phyloP scores from a whole-genome alignment of 2,329 filamentous ascomycete species.

The Penicillium sp. region DNA sequence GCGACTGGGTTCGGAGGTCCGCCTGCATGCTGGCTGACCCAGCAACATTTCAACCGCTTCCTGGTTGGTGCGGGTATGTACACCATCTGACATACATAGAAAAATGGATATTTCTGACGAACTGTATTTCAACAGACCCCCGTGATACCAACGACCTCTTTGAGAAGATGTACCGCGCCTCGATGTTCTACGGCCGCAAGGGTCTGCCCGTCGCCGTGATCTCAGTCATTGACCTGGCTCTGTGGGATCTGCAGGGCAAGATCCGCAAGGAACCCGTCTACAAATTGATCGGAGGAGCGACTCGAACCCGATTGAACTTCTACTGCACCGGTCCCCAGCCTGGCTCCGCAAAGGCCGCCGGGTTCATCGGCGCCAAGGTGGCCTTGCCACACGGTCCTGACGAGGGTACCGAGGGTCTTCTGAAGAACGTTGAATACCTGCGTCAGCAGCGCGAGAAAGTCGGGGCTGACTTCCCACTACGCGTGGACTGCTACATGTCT shows the following conservation, averaged over 20 bases:
- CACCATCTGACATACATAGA: background rate
- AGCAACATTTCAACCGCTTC: constrained; percentile 92
- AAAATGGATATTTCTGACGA: background rate
- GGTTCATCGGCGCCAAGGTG: constrained; percentile 89
- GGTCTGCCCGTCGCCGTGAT: constrained; percentile 87
- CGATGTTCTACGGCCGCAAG: constrained; percentile 96
- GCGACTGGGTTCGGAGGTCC: constrained; percentile 93
- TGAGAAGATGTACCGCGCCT: constrained; percentile 93
- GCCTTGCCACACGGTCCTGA: constrained; percentile 86
- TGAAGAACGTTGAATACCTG: constrained; percentile 88
- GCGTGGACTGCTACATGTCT: constrained; percentile 98
- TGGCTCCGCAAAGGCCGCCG: constrained; percentile 74
- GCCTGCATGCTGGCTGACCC: constrained; percentile 89
- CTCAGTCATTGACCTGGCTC: constrained; percentile 86
- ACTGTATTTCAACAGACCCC: constrained; percentile 58
- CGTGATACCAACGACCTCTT: constrained; percentile 89
- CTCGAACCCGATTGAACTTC: constrained; percentile 77
- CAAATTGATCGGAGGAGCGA: constrained; percentile 89
- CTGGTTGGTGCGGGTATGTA: constrained; percentile 69
- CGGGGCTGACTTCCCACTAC: constrained; percentile 85
- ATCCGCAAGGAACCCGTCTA: constrained; percentile 90
- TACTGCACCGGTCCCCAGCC: constrained; percentile 94
- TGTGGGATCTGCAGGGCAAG: constrained; percentile 93
- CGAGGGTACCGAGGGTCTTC: constrained; percentile 76
- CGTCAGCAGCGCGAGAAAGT: constrained; percentile 80